phyloP scores from a whole-genome alignment of 1,139 yeast genomes.

The Pichia sp. region DNA sequence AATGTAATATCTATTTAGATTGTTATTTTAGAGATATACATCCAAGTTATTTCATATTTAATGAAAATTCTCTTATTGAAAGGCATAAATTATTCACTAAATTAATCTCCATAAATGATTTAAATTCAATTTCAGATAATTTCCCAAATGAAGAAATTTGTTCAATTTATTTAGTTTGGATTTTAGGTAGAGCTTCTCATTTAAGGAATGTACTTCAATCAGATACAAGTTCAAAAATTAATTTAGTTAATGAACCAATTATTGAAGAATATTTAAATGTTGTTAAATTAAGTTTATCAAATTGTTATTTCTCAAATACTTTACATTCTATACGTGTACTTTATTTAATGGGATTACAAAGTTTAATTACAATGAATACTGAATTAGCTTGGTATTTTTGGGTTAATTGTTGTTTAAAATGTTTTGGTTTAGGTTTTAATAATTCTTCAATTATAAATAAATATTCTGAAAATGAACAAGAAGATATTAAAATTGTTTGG shows the following conservation, averaged over 20 bases:
- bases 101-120: background rate
- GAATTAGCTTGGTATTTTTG: conserved; percentile 34
- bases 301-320: conserved; percentile 30
- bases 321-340: conserved; percentile 31
- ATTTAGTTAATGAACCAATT: conserved; percentile 5
- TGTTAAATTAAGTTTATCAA: conserved; percentile 30
- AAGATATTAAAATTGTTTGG: conserved; percentile 23
- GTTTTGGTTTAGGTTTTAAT: conserved; percentile 34
- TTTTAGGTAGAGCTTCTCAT: conserved; percentile 25
- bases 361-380: conserved; percentile 31
- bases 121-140: conserved; percentile 4
- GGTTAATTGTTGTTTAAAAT: conserved; percentile 33
- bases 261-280: conserved; percentile 25
- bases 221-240: conserved; percentile 1
- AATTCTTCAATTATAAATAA: conserved; percentile 23
- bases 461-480: conserved; percentile 18
- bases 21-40: conserved; percentile 30
- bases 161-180: conserved; percentile 33
- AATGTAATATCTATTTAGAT: conserved; percentile 27
- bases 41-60: conserved; percentile 30
- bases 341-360: conserved; percentile 29
- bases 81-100: conserved; percentile 25
- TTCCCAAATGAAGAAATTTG: conserved; percentile 26
- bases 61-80: conserved; percentile 23
- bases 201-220: background rate